Conservation (phyloP, 805 yeast genomes). For the Spathaspora sp. region DNA sequence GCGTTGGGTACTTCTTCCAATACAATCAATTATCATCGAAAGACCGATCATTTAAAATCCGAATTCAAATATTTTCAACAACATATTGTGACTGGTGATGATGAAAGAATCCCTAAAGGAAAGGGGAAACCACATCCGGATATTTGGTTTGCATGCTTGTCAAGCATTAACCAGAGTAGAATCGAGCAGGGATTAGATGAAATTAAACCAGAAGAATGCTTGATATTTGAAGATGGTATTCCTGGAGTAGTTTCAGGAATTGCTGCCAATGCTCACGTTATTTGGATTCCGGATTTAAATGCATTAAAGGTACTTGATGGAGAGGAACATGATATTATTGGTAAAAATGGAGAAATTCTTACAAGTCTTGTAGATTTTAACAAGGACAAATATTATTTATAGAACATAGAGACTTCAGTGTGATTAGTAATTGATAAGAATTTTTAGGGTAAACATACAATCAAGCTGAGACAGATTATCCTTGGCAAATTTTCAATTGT, state of each 20-base stretch:
- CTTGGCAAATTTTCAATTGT: no score
- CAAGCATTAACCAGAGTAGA: slow-evolving; percentile 58
- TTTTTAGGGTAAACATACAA: no score
- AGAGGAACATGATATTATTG: slow-evolving; percentile 46
- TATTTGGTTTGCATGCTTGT: slow-evolving; percentile 83
- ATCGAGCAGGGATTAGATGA: slow-evolving; percentile 33
- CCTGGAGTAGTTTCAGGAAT: slow-evolving; percentile 87
- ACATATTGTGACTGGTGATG: slow-evolving; percentile 85
- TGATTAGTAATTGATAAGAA: no score
- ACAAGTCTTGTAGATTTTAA: slow-evolving; percentile 46
- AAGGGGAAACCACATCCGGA: slow-evolving; percentile 94
- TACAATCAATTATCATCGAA: slow-evolving; percentile 54
- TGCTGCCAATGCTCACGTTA: slow-evolving; percentile 79
- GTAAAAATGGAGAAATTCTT: slow-evolving; percentile 56
- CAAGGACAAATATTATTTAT: slow-evolving; percentile 14
- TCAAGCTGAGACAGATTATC: no score
- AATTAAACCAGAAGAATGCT: slow-evolving; percentile 71
- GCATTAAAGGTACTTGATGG: slow-evolving; percentile 57
- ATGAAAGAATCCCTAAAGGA: slow-evolving; percentile 75
- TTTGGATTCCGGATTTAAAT: slow-evolving; percentile 90
- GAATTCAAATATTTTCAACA: slow-evolving; percentile 60
- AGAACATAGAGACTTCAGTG: neutral
- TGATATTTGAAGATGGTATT: slow-evolving; percentile 93
- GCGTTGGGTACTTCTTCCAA: slow-evolving; percentile 90
- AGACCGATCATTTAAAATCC: slow-evolving; percentile 66